phyloP scores from a whole-genome alignment of 1,139 yeast species.

The Tardiomyces depauwii region DNA sequence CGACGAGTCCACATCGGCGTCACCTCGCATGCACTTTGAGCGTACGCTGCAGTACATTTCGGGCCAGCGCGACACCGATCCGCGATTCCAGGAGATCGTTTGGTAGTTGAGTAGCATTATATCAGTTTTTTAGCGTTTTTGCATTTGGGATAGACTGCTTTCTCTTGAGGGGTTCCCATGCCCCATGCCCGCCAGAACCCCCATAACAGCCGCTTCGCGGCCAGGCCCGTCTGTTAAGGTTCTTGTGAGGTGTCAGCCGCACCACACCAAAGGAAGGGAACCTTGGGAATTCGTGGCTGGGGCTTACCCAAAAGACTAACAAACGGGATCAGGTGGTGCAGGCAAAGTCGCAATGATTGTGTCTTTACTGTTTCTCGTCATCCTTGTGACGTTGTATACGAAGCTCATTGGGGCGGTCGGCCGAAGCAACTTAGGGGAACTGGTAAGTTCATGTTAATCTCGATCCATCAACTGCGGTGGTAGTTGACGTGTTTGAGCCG shows the following conservation, averaged over 20 bases:
- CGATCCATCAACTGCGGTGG: neutral
- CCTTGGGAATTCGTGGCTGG: too few relatives aligned
- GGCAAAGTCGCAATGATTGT: neutral
- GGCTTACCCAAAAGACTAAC: too few relatives aligned
- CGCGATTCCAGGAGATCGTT: slow-evolving; percentile 44
- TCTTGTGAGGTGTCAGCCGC: too few relatives aligned
- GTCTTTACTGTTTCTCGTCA: neutral
- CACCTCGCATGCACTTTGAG: slow-evolving; percentile 43
- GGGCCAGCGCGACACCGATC: slow-evolving; percentile 55
- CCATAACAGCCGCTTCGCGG: too few relatives aligned
- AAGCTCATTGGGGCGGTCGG: neutral
- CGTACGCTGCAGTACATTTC: slow-evolving; percentile 58
- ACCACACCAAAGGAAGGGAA: too few relatives aligned
- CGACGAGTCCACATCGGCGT: slow-evolving; percentile 25
- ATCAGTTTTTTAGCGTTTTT: too few relatives aligned
- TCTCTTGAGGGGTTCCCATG: too few relatives aligned
- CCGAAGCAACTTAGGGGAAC: neutral
- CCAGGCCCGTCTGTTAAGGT: too few relatives aligned
- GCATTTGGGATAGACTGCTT: too few relatives aligned
- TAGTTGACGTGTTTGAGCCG: too few relatives aligned
- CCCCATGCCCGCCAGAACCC: too few relatives aligned
- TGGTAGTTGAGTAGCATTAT: slow-evolving; percentile 13
- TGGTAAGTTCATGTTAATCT: neutral
- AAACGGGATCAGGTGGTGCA: too few relatives aligned
- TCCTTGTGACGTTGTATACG: neutral